phyloP scores from a whole-genome alignment of 306 rosid species.

The Sechiopsis laciniata region DNA sequence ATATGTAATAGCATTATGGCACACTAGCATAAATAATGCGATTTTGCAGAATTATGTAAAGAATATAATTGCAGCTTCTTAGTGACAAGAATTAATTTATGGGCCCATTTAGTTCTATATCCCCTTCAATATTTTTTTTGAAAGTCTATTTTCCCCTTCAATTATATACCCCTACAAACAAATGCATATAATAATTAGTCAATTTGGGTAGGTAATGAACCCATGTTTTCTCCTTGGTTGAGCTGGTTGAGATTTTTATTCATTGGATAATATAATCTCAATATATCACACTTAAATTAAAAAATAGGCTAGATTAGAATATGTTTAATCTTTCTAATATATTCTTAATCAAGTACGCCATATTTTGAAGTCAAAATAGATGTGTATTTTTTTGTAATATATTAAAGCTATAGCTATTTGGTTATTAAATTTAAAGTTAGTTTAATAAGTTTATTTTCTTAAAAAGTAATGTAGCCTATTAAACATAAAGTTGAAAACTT shows the following conservation, averaged over 20 bases:
- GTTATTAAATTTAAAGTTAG: too few species aligned
- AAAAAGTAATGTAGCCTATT: too few species aligned
- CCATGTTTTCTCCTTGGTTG: background rate
- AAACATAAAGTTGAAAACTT: too few species aligned
- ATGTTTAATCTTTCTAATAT: background rate
- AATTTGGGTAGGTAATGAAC: conserved; percentile 17
- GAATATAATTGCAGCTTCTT: conserved; percentile 20
- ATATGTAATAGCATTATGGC: background rate
- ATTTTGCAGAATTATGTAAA: conserved; percentile 12
- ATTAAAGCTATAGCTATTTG: too few species aligned
- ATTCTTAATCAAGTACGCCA: background rate
- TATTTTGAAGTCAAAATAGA: background rate
- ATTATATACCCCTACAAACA: conserved; percentile 16
- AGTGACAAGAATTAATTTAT: conserved; percentile 9
- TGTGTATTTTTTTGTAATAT: too few species aligned
- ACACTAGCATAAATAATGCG: conserved; percentile 6
- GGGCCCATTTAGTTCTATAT: conserved; percentile 14
- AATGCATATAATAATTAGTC: conserved; percentile 13
- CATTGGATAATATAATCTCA: background rate
- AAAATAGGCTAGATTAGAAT: background rate
- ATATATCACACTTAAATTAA: background rate
- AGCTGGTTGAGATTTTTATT: background rate
- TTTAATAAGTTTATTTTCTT: too few species aligned
- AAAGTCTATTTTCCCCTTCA: background rate
- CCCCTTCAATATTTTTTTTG: too few species aligned